Percentiles rank a stretch among this genome's conserved stretches.
Evolutionary conservation across 2,329 filamentous ascomycete species (phyloP).

Genomic region (Bipolaris victoriae): DNA sequence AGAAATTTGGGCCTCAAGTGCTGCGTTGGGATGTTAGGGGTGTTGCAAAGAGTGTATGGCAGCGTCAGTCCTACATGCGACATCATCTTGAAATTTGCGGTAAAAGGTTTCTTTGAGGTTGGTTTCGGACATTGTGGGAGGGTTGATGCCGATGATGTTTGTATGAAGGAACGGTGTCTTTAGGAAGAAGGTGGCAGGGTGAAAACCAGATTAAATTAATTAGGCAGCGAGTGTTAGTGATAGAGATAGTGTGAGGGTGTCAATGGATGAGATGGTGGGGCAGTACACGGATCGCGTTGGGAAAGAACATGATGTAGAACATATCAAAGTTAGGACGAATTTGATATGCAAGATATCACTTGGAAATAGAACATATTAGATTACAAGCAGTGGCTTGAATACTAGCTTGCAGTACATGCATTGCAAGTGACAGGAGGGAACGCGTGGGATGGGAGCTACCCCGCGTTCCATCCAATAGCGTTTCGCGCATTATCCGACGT

Average conservation of each 20-base stretch:
- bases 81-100: conserved; percentile 78
- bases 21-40: conserved; percentile 54
- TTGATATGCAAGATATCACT: neutral
- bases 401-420: neutral
- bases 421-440: conserved; percentile 5
- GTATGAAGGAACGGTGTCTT: neutral
- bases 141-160: conserved; percentile 19
- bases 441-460: conserved; percentile 19
- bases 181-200: neutral
- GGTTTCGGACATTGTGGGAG: conserved; percentile 25
- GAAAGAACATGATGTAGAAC: neutral
- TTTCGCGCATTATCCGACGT: conserved; percentile 4
- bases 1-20: conserved; percentile 77
- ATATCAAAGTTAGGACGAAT: neutral
- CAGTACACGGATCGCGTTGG: neutral
- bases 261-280: conserved; percentile 3
- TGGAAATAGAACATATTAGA: neutral
- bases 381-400: neutral
- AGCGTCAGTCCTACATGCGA: conserved; percentile 62
- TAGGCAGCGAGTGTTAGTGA: neutral
- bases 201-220: neutral
- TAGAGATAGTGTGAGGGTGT: neutral
- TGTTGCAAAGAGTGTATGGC: no score
- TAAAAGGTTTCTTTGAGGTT: conserved; percentile 79
- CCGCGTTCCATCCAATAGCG: conserved; percentile 18